phyloP scores from a whole-genome alignment of 257 asterid genomes.

The Linderniella brevidens region DNA sequence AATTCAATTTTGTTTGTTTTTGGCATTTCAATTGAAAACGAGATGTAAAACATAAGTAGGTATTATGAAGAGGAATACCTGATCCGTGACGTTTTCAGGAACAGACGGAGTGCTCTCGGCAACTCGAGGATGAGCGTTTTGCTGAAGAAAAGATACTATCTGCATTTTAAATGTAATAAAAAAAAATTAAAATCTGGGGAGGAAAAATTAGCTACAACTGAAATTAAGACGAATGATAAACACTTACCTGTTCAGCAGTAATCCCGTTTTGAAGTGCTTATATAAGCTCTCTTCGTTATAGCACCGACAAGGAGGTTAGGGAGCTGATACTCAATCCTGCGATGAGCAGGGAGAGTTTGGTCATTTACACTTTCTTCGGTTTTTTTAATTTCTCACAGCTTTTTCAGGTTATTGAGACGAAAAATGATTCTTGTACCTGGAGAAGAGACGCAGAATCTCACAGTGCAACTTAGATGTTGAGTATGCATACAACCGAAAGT shows the following conservation, averaged over 20 bases:
- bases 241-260: slow-evolving; percentile 56
- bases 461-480: slow-evolving; percentile 82
- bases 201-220: not conserved
- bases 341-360: slow-evolving; percentile 3
- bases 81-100: slow-evolving; percentile 95
- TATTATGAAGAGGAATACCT: slow-evolving; percentile 28
- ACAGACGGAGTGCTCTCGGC: slow-evolving; percentile 72
- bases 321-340: slow-evolving; percentile 92
- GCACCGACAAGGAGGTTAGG: slow-evolving; percentile 96
- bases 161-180: slow-evolving; percentile 24
- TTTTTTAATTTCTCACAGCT: no score
- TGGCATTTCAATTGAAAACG: not conserved
- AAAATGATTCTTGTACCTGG: slow-evolving; percentile 38
- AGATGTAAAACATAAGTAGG: not conserved
- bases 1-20: not conserved
- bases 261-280: slow-evolving; percentile 85
- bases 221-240: not conserved
- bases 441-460: slow-evolving; percentile 82
- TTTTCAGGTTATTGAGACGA: slow-evolving; percentile 3
- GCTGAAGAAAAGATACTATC: slow-evolving; percentile 89
- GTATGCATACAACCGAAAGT: slow-evolving; percentile 87
- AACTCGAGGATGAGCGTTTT: slow-evolving; percentile 95
- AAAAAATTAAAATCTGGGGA: not conserved
- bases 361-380: no score
- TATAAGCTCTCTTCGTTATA: slow-evolving; percentile 86